These are phyloP conservation scores for Hypoxylon lenormandii DNA, from an alignment of 495 filamentous ascomycete genomes.

Conservation along the genomic window DNA sequence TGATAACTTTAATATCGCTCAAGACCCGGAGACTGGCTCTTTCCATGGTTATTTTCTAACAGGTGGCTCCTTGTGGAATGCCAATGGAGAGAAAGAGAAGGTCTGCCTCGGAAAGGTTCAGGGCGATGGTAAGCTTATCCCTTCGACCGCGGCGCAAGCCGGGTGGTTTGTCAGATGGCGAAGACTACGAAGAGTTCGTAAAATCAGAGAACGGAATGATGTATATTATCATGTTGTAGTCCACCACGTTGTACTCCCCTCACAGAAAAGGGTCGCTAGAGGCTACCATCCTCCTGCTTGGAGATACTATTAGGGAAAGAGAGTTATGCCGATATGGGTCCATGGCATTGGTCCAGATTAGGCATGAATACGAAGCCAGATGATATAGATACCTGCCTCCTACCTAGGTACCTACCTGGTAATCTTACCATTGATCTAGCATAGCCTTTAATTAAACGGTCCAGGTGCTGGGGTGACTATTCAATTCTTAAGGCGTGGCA, in stretches of 20 bases:
- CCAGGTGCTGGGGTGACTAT: too few species aligned
- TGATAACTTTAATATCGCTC: slow-evolving; percentile 29
- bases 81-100: slow-evolving; percentile 23
- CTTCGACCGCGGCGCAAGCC: slow-evolving; percentile 30
- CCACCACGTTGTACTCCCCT: slow-evolving; percentile 1
- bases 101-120: slow-evolving; percentile 21
- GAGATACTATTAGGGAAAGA: too few species aligned
- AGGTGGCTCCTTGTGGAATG: slow-evolving; percentile 25
- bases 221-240: slow-evolving; percentile 7
- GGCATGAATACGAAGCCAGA: too few species aligned
- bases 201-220: not conserved
- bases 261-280: too few species aligned
- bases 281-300: too few species aligned
- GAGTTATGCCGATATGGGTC: too few species aligned
- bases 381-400: too few species aligned
- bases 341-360: too few species aligned
- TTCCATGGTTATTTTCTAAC: slow-evolving; percentile 34
- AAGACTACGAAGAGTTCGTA: slow-evolving; percentile 12
- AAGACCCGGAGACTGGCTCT: slow-evolving; percentile 14
- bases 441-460: too few species aligned
- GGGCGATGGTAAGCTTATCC: slow-evolving; percentile 21
- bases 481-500: slow-evolving; percentile 22
- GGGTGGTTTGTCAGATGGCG: slow-evolving; percentile 30
- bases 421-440: too few species aligned
- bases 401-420: too few species aligned